Percentiles rank a stretch among this genome's conserved stretches.
Conservation (phyloP, 2,329 filamentous ascomycete genomes). For the Lecanicillium sp. region DNA sequence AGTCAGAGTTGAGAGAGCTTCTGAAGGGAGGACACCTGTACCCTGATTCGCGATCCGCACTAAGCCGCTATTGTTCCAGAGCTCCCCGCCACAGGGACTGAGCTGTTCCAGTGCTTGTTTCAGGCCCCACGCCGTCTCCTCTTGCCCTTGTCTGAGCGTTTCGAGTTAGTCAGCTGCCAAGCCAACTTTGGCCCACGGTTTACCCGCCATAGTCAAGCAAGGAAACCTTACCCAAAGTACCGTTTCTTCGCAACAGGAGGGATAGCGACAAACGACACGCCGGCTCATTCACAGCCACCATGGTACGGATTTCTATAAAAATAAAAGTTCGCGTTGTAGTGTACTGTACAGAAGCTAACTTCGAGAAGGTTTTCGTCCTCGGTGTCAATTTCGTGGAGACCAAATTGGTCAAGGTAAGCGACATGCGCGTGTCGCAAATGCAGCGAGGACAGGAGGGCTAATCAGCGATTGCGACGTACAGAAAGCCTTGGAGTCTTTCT, state of each 20-base stretch:
- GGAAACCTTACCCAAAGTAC: not conserved
- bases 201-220: slow-evolving; percentile 20
- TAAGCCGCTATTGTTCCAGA: slow-evolving; percentile 3
- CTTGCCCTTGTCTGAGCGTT: not conserved
- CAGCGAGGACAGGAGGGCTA: not conserved
- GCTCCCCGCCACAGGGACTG: not conserved
- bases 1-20: slow-evolving; percentile 14
- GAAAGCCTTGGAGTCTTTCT: slow-evolving; percentile 79
- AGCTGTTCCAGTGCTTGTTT: slow-evolving; percentile 9
- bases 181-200: slow-evolving; percentile 21
- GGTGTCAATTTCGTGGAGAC: slow-evolving; percentile 80
- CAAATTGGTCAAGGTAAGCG: slow-evolving; percentile 74
- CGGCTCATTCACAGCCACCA: slow-evolving; percentile 3
- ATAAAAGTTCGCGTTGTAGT: not conserved
- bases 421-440: not conserved
- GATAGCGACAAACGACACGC: not conserved
- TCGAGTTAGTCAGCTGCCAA: slow-evolving; percentile 4
- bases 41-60: slow-evolving; percentile 9
- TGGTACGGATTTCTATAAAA: slow-evolving; percentile 11
- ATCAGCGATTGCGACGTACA: slow-evolving; percentile 21
- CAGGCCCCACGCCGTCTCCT: slow-evolving; percentile 2
- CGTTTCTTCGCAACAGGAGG: slow-evolving; percentile 1
- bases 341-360: not conserved
- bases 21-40: slow-evolving; percentile 15
- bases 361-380: slow-evolving; percentile 69